Evolutionary conservation across 441 rosid species (phyloP), one percentile per base, ranked within the genome.

Genomic region (Omphalea diandra): DNA sequence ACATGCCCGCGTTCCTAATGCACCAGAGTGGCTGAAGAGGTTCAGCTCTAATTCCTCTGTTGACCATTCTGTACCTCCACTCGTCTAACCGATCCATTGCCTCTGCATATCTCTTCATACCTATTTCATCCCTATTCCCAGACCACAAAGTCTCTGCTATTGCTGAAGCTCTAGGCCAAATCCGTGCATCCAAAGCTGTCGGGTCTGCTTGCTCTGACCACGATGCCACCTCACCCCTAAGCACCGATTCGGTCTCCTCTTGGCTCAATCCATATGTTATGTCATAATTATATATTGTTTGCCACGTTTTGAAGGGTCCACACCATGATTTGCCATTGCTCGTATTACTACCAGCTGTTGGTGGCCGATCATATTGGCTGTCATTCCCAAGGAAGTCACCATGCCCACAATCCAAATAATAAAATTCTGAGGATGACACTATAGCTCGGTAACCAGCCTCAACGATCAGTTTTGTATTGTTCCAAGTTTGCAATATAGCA

Each of bases 131-230:
- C 63, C 80, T 72, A 74, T 90, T 90, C 46, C 97, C 97, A 0
- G 97, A 90, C 97, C 95, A 90, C 67, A 93, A 57, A 3, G 90
- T 72, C 85, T 93, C 98, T 0, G 95, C 97, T 77, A 93, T 79
- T 1, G 95, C 98, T 7, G 94, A 83, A 24, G 92, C 67, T 68
- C 97, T 84, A 0, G 98, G 98, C 97, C 98, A 93, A 55, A 90
- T 47, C 74, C 86, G 69, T 27, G 78, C 40, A 59, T 93, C 98
- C 66, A 93, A 47, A 61, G 88, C 95, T 0, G 81, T 76, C 0
- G 92, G 79, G 36, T 93, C 94, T 26, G 93, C 89, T 79, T 90
- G 98, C 76, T 90, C 98, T 33, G 98, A 93, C 98, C 95, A 93
- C 47, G 90, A 76, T 32, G 92, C 94, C 46, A 93, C 93, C 68